Evolutionary conservation across 1,284 basidiomycete species (phyloP), one percentile per base, ranked within the genome.

Genomic region (Omphalotus olearius): DNA sequence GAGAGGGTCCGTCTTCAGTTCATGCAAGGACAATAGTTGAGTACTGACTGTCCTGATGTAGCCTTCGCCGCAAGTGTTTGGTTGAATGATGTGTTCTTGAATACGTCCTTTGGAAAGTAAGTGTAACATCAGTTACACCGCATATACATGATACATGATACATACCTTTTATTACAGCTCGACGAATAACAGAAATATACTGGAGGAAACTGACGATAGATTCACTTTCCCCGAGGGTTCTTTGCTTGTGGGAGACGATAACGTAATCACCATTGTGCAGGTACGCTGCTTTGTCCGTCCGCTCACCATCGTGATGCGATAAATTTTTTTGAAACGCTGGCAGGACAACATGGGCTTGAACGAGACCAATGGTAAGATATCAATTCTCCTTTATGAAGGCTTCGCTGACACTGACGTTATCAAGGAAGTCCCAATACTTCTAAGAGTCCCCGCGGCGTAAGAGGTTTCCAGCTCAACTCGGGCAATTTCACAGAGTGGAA

Each of bases 341-440:
- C 38, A 90, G 78, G 89, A 92, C 57, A 88, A 89, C 59, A 89
- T 86, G 83, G 89, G 89, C 1, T 68, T 88, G 56, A 76, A 88
- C 53, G 82, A 91, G 63, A 75, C 76, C 35, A 62, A 62, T 17
- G 63, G 81, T 80, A 56, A 59, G 71, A 56, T 30, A 18, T n/a
- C 7, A 13, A 20, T 23, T 33, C 25, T 4, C 1, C 6, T 17
- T 45, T 13, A 33, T 5, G 28, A 54, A 33, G 2, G 39, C 6
- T 28, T 6, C n/a, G 23, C 25, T 14, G 10, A 42, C 4, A 37
- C 23, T 39, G 26, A 36, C 16, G 18, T 37, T 6, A 48, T 66
- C 64, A 57, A 47, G 62, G 62, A 36, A 59, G 66, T 4, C 37
- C 37, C 13, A 63, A 76, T 51, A 61, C 64, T 23, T 69, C 71